phyloP scores from a whole-genome alignment of 1,284 basidiomycete genomes.

The Lignosus rhinocerotis region DNA sequence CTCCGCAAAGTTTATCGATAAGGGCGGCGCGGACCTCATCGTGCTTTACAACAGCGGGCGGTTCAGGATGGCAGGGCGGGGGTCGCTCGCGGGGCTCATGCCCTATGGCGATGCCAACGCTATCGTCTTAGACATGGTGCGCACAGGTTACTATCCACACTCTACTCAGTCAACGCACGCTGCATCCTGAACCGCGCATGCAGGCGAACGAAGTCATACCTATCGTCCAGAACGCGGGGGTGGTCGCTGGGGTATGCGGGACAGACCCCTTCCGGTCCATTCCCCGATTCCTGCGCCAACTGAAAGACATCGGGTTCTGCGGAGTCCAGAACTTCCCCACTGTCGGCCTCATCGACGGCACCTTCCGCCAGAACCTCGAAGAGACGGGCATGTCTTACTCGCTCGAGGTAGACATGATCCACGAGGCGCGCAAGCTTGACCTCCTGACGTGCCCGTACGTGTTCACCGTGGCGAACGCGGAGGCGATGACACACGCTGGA shows the following conservation, averaged over 20 bases:
- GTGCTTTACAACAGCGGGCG: constrained; percentile 29
- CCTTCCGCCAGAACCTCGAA: constrained; percentile 27
- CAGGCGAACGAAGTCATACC: constrained; percentile 27
- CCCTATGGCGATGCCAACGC: constrained; percentile 29
- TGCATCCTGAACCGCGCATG: neutral
- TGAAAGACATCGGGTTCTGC: constrained; percentile 26
- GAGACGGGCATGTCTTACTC: constrained; percentile 29
- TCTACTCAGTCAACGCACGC: neutral
- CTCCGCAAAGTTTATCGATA: constrained; percentile 28
- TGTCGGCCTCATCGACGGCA: constrained; percentile 27
- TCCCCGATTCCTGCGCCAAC: constrained; percentile 27
- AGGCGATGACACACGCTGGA: constrained; percentile 25
- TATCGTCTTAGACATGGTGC: constrained; percentile 26
- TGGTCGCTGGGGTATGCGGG: constrained; percentile 28
- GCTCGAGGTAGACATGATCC: constrained; percentile 28
- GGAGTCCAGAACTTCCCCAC: constrained; percentile 31
- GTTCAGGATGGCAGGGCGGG: constrained; percentile 27
- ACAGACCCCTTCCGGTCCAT: constrained; percentile 28
- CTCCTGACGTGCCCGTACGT: constrained; percentile 29
- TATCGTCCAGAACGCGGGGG: constrained; percentile 20
- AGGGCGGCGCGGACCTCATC: constrained; percentile 28
- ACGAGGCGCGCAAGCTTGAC: constrained; percentile 24
- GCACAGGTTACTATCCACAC: neutral
- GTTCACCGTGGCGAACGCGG: constrained; percentile 23
- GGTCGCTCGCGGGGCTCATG: constrained; percentile 28